These are phyloP conservation scores for Testicularia cyperi DNA, from an alignment of 1,284 basidiomycete genomes.

Conservation along the genomic window DNA sequence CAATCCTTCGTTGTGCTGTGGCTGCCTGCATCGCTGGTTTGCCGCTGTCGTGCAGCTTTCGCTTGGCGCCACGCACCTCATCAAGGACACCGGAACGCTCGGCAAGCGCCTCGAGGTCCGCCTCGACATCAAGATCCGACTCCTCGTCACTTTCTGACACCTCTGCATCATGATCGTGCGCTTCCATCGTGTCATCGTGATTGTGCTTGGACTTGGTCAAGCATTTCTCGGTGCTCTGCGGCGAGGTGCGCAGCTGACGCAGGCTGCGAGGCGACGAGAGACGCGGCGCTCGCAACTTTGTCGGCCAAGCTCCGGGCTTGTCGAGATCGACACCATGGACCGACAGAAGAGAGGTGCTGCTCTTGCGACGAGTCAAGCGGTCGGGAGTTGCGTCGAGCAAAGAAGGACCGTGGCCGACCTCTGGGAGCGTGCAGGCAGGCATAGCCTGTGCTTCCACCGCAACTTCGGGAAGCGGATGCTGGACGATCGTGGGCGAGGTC, in stretches of 20 bases:
- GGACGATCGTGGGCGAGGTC: slow-evolving; percentile 29
- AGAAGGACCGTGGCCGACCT: slow-evolving; percentile 63
- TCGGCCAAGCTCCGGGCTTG: slow-evolving; percentile 24
- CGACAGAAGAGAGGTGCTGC: slow-evolving; percentile 9
- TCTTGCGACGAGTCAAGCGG: slow-evolving; percentile 40
- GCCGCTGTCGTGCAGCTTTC: slow-evolving; percentile 10
- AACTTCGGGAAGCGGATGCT: no score
- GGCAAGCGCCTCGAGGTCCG: slow-evolving; percentile 27
- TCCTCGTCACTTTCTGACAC: slow-evolving; percentile 19
- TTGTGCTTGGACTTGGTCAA: no score
- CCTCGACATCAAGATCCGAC: slow-evolving; percentile 36
- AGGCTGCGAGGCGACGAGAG: slow-evolving; percentile 7
- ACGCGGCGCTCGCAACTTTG: slow-evolving; percentile 24
- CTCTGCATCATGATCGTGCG: not conserved
- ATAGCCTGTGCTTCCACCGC: no score
- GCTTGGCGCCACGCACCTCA: slow-evolving; percentile 22
- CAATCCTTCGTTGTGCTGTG: slow-evolving; percentile 15
- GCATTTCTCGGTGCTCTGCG: no score
- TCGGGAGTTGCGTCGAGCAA: no score
- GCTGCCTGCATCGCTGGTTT: no score
- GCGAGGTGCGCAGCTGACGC: no score
- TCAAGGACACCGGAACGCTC: slow-evolving; percentile 33
- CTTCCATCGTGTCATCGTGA: not conserved
- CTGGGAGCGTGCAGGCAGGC: no score
- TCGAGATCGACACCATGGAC: slow-evolving; percentile 11